Conservation (phyloP, 1,139 yeast species). For the Suhomyces yuchorum region DNA sequence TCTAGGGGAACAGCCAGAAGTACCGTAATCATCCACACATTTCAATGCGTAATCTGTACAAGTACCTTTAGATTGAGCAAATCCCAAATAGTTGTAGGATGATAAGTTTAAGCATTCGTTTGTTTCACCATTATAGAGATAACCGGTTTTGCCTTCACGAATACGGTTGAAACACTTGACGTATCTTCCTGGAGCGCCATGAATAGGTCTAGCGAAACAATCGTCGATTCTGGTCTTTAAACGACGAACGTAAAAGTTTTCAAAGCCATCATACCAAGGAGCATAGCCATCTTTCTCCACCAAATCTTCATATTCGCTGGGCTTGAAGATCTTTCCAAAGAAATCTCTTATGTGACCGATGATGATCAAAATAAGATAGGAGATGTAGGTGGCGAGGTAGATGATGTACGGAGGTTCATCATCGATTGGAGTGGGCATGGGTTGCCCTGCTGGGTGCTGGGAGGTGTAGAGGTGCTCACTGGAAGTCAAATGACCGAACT, state of each 20-base stretch:
- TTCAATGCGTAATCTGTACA: conserved; percentile 82
- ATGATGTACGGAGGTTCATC: conserved; percentile 89
- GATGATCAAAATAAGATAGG: conserved; percentile 78
- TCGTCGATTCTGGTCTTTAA: conserved; percentile 89
- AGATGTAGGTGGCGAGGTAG: conserved; percentile 78
- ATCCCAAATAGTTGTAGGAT: conserved; percentile 92
- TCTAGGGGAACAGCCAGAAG: conserved; percentile 79
- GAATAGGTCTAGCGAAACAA: conserved; percentile 92
- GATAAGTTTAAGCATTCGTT: conserved; percentile 83
- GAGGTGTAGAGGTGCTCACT: conserved; percentile 58
- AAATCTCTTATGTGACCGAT: conserved; percentile 91
- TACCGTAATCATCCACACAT: conserved; percentile 67
- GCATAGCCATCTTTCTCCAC: conserved; percentile 88
- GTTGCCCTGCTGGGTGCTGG: conserved; percentile 54
- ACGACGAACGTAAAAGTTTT: conserved; percentile 89
- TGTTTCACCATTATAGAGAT: conserved; percentile 71
- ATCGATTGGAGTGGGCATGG: conserved; percentile 58
- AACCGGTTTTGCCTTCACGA: conserved; percentile 62
- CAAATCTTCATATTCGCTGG: conserved; percentile 64
- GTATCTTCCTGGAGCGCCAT: conserved; percentile 95
- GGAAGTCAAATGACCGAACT: conserved; percentile 63
- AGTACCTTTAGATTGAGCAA: conserved; percentile 91
- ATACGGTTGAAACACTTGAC: conserved; percentile 79
- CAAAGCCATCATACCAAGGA: conserved; percentile 94
- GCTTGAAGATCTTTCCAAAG: conserved; percentile 73